phyloP scores from a whole-genome alignment of 2,329 filamentous ascomycete genomes.

The Aureobasidium melanogenum region DNA sequence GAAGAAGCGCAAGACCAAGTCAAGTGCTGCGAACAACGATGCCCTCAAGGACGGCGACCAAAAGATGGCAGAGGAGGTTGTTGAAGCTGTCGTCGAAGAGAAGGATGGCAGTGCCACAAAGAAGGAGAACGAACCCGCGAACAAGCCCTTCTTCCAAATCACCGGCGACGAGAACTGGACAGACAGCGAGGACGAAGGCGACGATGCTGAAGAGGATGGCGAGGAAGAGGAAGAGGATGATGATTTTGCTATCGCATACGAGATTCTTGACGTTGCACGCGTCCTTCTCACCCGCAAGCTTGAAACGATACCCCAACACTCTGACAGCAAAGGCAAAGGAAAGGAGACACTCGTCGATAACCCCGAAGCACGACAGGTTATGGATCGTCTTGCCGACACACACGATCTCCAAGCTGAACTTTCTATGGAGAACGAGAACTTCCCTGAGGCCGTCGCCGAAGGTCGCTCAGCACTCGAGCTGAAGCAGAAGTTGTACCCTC shows the following conservation, averaged over 20 bases:
- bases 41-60: constrained; percentile 27
- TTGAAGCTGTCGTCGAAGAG: constrained; percentile 32
- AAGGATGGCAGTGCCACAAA: constrained; percentile 35
- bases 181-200: constrained; percentile 59
- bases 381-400: constrained; percentile 83
- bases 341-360: constrained; percentile 25
- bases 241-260: constrained; percentile 55
- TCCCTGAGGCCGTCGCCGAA: constrained; percentile 78
- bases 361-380: constrained; percentile 50
- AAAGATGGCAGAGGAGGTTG: constrained; percentile 34
- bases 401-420: constrained; percentile 94
- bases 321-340: constrained; percentile 37
- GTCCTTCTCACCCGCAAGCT: constrained; percentile 51
- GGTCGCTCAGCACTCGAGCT: constrained; percentile 67
- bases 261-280: constrained; percentile 55
- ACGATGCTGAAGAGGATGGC: constrained; percentile 36
- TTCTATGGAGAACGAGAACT: constrained; percentile 92
- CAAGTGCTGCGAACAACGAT: constrained; percentile 20
- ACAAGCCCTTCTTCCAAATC: constrained; percentile 84
- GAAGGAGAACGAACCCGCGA: constrained; percentile 34
- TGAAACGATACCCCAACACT: constrained; percentile 34
- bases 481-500: constrained; percentile 68
- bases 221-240: constrained; percentile 47
- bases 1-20: constrained; percentile 23
- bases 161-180: constrained; percentile 91